Evolutionary conservation across 2,329 filamentous ascomycete genomes (phyloP).

Genomic region (Aspergillus candidus): DNA sequence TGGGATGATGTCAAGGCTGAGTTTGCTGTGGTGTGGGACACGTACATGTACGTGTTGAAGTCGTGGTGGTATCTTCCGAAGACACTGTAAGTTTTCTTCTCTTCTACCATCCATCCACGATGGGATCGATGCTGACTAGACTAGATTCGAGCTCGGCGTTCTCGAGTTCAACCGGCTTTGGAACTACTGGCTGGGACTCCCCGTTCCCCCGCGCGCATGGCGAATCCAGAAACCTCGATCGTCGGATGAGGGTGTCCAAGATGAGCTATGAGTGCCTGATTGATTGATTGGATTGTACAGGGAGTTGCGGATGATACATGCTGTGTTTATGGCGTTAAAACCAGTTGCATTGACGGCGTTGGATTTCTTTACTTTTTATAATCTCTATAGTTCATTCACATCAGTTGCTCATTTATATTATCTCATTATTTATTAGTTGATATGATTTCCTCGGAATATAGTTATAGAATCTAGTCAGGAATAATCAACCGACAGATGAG

Average conservation of each 20-base stretch:
- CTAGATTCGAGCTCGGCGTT: slow-evolving; percentile 47
- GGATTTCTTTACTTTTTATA: no score
- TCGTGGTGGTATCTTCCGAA: slow-evolving; percentile 66
- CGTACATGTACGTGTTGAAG: slow-evolving; percentile 59
- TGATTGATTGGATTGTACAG: slow-evolving; percentile 1
- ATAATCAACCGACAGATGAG: background rate
- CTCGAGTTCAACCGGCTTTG: slow-evolving; percentile 52
- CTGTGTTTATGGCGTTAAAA: slow-evolving; percentile 2
- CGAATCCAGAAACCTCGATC: slow-evolving; percentile 41
- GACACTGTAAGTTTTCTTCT: slow-evolving; percentile 57
- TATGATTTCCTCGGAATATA: no score
- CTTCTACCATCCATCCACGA: background rate
- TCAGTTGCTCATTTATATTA: no score
- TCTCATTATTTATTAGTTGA: no score
- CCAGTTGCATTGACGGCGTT: no score
- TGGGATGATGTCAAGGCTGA: slow-evolving; percentile 60
- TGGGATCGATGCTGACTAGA: background rate
- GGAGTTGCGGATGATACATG: background rate
- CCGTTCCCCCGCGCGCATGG: slow-evolving; percentile 54
- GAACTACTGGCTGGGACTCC: slow-evolving; percentile 59
- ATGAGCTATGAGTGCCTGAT: slow-evolving; percentile 35
- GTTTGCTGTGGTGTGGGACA: slow-evolving; percentile 55
- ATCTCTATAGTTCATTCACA: no score
- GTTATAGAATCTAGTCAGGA: no score
- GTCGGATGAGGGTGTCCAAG: slow-evolving; percentile 19